Evolutionary conservation across 371 early-diverging fungal genomes (phyloP).

Genomic region (Apophysomyces variabilis): DNA sequence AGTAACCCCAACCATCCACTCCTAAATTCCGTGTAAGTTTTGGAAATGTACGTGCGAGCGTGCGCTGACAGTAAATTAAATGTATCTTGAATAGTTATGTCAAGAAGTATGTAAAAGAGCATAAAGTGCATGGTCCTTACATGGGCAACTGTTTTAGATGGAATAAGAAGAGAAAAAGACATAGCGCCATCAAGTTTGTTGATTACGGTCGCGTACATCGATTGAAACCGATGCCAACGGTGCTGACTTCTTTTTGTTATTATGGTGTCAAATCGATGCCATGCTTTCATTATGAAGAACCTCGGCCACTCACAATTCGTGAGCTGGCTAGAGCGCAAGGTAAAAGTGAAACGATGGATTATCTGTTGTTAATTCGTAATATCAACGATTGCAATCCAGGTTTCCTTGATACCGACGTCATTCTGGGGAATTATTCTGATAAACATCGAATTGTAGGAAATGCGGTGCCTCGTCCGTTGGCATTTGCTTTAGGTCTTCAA

Average conservation of each 20-base stretch:
- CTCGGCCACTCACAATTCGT: conserved; percentile 8
- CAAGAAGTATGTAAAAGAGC: not conserved
- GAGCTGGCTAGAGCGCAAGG: conserved; percentile 16
- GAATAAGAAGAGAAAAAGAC: not conserved
- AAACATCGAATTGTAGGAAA: conserved; percentile 19
- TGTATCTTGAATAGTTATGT: not conserved
- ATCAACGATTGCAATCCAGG: not conserved
- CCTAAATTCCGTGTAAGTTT: not conserved
- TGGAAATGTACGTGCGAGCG: not conserved
- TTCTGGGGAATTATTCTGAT: conserved; percentile 11
- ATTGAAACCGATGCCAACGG: not conserved
- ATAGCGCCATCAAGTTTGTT: not conserved
- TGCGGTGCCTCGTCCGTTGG: conserved; percentile 15
- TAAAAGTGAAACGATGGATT: not conserved
- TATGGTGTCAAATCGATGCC: not conserved
- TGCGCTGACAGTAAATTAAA: not conserved
- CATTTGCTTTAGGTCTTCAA: conserved; percentile 16
- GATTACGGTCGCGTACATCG: conserved; percentile 2
- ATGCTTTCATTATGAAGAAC: conserved; percentile 3
- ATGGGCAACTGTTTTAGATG: not conserved
- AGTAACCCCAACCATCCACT: conserved; percentile 11
- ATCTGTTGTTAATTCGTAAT: not conserved
- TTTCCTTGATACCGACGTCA: conserved; percentile 21
- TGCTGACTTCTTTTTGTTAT: not conserved
- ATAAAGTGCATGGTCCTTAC: not conserved